Percentiles rank a stretch among this genome's conserved stretches.
phyloP scores from a whole-genome alignment of 2,329 filamentous ascomycete genomes.

The Scleromitrula shiraiana region DNA sequence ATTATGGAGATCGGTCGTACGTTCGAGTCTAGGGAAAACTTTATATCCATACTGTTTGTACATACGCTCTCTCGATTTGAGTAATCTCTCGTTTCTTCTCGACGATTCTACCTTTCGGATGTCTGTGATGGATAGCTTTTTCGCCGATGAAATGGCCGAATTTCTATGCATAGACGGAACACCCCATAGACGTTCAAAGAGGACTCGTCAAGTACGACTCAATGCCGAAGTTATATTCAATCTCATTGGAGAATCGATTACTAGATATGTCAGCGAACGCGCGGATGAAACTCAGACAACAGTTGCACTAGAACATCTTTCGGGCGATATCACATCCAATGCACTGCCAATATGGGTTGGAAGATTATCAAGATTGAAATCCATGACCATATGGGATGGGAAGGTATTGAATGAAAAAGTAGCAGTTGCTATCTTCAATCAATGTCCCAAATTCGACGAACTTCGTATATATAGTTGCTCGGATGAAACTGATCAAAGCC shows the following conservation, averaged over 20 bases:
- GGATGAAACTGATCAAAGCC: conserved; percentile 39
- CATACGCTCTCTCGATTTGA: conserved; percentile 54
- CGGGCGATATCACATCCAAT: conserved; percentile 43
- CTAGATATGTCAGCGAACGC: conserved; percentile 38
- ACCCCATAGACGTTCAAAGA: conserved; percentile 23
- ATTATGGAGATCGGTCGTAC: conserved; percentile 60
- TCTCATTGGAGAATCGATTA: conserved; percentile 50
- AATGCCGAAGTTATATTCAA: conserved; percentile 33
- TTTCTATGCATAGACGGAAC: conserved; percentile 28
- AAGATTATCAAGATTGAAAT: conserved; percentile 47
- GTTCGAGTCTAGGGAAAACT: conserved; percentile 55
- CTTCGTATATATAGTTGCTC: conserved; percentile 46
- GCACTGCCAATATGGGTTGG: conserved; percentile 51
- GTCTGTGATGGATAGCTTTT: conserved; percentile 31
- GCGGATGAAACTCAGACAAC: conserved; percentile 36
- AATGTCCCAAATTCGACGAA: conserved; percentile 54
- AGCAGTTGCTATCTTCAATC: conserved; percentile 43
- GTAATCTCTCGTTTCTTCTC: conserved; percentile 52
- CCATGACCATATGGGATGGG: conserved; percentile 54
- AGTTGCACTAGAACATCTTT: conserved; percentile 49
- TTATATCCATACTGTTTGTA: conserved; percentile 63
- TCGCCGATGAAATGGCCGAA: conserved; percentile 32
- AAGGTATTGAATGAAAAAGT: conserved; percentile 47
- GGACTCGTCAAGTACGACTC: conserved; percentile 22
- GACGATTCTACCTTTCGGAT: conserved; percentile 38